Percentiles rank a stretch among this genome's conserved stretches.
Conservation (phyloP, 768 basidiomycete genomes). For the Collybia nuda region DNA sequence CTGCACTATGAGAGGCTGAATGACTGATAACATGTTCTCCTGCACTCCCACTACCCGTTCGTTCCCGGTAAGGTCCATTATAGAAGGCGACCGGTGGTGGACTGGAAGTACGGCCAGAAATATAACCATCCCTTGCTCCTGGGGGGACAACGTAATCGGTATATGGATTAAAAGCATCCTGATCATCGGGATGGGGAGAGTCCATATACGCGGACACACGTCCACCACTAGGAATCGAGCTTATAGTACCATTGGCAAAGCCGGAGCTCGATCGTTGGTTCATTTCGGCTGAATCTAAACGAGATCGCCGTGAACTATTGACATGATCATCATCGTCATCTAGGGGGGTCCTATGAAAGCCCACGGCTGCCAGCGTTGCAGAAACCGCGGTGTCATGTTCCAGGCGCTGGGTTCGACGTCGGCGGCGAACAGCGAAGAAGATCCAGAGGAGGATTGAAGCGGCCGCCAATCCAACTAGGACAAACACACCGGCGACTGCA, state of each 20-base stretch:
- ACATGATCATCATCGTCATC: conserved; percentile 51
- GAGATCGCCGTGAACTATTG: conserved; percentile 18
- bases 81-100: conserved; percentile 38
- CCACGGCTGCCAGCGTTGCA: conserved; percentile 71
- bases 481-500: conserved; percentile 90
- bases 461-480: conserved; percentile 81
- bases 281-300: conserved; percentile 35
- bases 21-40: conserved; percentile 31
- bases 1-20: conserved; percentile 48
- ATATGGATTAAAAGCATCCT: conserved; percentile 51
- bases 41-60: conserved; percentile 26
- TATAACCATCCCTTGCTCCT: conserved; percentile 37
- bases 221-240: conserved; percentile 26
- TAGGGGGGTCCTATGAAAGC: conserved; percentile 64
- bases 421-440: conserved; percentile 67
- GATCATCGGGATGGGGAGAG: conserved; percentile 32
- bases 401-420: conserved; percentile 56
- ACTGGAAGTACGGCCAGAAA: conserved; percentile 44
- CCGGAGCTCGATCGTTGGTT: conserved; percentile 40
- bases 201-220: conserved; percentile 38
- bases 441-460: conserved; percentile 69
- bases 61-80: conserved; percentile 28
- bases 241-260: conserved; percentile 14
- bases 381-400: conserved; percentile 73
- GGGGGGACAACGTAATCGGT: conserved; percentile 39